These are phyloP conservation scores for Thuidium tamariscinum DNA, from an alignment of 225 moss, liverwort and hornwort species.

Conservation along the genomic window DNA sequence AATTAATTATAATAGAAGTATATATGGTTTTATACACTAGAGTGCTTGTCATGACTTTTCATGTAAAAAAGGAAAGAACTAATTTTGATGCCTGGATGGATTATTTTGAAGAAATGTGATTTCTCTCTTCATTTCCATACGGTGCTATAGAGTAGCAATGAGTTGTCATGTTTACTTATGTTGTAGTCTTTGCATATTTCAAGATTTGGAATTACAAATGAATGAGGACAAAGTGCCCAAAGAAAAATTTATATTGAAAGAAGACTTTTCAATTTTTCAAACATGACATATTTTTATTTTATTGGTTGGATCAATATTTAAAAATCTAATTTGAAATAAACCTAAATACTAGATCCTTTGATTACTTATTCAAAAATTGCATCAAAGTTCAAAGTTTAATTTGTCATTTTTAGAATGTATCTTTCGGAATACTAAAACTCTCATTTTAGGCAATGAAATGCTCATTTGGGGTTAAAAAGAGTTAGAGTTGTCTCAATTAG, in stretches of 20 bases:
- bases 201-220: neutral
- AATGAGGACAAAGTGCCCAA: neutral
- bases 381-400: neutral
- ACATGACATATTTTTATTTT: neutral
- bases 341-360: no score
- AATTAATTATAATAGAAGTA: neutral
- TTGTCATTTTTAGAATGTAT: neutral
- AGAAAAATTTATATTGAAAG: neutral
- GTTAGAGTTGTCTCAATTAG: neutral
- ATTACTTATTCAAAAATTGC: neutral
- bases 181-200: accelerated
- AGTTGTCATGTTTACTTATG: neutral
- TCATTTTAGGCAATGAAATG: neutral
- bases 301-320: neutral
- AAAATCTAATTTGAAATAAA: neutral
- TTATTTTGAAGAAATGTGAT: neutral
- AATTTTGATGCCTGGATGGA: accelerated
- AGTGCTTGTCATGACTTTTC: neutral
- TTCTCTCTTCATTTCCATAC: accelerated
- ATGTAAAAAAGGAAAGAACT: neutral
- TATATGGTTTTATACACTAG: accelerated
- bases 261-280: neutral
- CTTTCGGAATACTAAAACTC: neutral
- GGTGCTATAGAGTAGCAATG: accelerated
- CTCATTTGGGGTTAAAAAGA: no score